Evolutionary conservation across 768 basidiomycete genomes (phyloP), one percentile per base, ranked within the genome.

Genomic region (Mycena rosella): DNA sequence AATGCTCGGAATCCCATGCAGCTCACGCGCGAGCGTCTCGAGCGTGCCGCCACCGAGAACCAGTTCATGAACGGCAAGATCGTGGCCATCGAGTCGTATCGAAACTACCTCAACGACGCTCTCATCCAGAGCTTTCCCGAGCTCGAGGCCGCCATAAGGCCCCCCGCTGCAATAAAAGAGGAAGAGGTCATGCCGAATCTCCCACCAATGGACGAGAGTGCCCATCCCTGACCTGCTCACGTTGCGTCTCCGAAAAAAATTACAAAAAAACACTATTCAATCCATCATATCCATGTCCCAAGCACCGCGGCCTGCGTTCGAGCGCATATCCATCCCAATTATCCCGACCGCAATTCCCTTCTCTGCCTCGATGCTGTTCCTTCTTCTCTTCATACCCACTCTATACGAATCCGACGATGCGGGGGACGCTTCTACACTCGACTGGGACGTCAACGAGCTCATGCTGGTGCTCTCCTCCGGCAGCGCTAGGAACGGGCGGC

Each of bases 1-100:
- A 90, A 88, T 70, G 83, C 89, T 4, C 86, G 88, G 49, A 95
- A 95, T 75, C 94, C 94, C 5, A 90, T 93, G 89, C 89, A 90
- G 74, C 82, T 94, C 57, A 94, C 94, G 20, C 87, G 88, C 69
- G 93, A 95, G 64, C 85, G 92, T 56, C 78, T 96, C 17, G 94
- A 96, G 79, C 85, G 93, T 59, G 88, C 93, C 0, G 93, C 94
- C 32, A 92, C 92, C 3, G 95, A 96, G 80, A 96, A 96, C 75
- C 94, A 95, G 74, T 95, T 94, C 70, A 93, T 94, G 91, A 94
- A 95, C 74, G 94, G 92, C 30, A 95, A 95, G 75, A 92, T 96
- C 42, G 84, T 86, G 49, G 94, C 93, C 1, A 86, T 96, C 29
- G 86, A 89, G 93, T 89, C 91, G 24, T 95, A 95, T 77, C 86